Conservation (phyloP, 2,329 filamentous ascomycete genomes). For the Ophiostoma triangulosporum region DNA sequence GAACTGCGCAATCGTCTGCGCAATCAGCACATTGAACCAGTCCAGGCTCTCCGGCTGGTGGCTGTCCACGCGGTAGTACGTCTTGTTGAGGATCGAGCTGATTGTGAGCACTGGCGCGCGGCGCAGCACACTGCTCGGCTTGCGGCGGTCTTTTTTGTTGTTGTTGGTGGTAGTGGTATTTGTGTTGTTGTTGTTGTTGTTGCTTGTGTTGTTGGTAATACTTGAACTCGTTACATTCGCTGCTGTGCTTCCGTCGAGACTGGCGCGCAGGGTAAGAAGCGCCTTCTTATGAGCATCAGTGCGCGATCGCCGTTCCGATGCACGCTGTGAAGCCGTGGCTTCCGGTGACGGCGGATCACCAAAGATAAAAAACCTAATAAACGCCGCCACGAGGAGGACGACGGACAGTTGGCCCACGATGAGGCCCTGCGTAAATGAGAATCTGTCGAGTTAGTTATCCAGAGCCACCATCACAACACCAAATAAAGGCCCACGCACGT, state of each 20-base stretch:
- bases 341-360: constrained; percentile 81
- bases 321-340: constrained; percentile 60
- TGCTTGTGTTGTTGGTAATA: constrained; percentile 16
- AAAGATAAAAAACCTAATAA: constrained; percentile 99
- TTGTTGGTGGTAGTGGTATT: constrained; percentile 29
- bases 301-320: constrained; percentile 58
- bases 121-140: constrained; percentile 60
- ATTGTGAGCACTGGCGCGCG: constrained; percentile 68
- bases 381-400: constrained; percentile 77
- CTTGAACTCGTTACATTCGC: no score
- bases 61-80: constrained; percentile 90
- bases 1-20: constrained; percentile 92
- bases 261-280: constrained; percentile 46
- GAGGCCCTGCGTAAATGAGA: constrained; percentile 88
- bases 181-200: background rate
- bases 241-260: no score
- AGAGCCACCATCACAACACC: background rate
- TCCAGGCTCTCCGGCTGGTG: constrained; percentile 95
- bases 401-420: constrained; percentile 88
- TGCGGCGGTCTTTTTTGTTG: constrained; percentile 30
- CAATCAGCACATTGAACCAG: constrained; percentile 97
- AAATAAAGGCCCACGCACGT: constrained; percentile 25
- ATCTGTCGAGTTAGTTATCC: constrained; percentile 34
- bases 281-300: constrained; percentile 66
- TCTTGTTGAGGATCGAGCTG: constrained; percentile 88